Evolutionary conservation across 2,329 filamentous ascomycete species (phyloP).

Genomic region (Sporothrix brunneoviolacea): DNA sequence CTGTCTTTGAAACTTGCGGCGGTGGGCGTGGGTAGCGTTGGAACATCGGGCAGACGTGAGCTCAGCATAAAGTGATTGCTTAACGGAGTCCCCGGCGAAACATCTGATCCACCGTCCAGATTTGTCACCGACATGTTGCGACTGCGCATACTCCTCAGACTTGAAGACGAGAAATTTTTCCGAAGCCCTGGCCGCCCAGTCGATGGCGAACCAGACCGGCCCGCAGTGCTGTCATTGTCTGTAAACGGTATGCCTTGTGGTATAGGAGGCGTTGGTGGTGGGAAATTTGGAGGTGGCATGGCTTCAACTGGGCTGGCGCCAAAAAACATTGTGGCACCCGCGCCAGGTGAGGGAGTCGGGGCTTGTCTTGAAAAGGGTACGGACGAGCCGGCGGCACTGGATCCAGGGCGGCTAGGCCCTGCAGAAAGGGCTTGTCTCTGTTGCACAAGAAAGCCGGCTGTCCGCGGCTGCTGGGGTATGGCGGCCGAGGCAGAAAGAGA

Average conservation of each 20-base stretch:
- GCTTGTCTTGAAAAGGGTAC: conserved; percentile 27
- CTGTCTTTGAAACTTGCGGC: conserved; percentile 54
- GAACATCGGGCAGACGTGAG: conserved; percentile 47
- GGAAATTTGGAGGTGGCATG: conserved; percentile 24
- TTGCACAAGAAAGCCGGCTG: conserved; percentile 32
- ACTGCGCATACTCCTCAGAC: conserved; percentile 63
- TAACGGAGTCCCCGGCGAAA: conserved; percentile 67
- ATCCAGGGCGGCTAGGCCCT: conserved; percentile 26
- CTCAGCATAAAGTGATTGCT: conserved; percentile 57
- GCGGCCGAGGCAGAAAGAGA: conserved; percentile 2
- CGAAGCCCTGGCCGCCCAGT: conserved; percentile 43
- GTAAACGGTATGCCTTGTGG: conserved; percentile 21
- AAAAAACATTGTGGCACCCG: conserved; percentile 10
- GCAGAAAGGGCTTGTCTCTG: conserved; percentile 37
- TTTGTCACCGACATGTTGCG: conserved; percentile 65
- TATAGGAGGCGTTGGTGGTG: conserved; percentile 29
- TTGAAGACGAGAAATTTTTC: conserved; percentile 66
- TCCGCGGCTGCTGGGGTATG: conserved; percentile 23
- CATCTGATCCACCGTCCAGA: conserved; percentile 55
- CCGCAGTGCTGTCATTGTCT: conserved; percentile 21
- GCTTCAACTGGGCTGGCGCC: conserved; percentile 22
- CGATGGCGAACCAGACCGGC: conserved; percentile 48
- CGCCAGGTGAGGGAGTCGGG: conserved; percentile 28
- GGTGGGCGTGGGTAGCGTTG: conserved; percentile 62
- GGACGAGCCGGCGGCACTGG: conserved; percentile 13